Percentiles rank a stretch among this genome's conserved stretches.
Conservation (phyloP, 2,329 filamentous ascomycete species). For the Penicillium sp. region DNA sequence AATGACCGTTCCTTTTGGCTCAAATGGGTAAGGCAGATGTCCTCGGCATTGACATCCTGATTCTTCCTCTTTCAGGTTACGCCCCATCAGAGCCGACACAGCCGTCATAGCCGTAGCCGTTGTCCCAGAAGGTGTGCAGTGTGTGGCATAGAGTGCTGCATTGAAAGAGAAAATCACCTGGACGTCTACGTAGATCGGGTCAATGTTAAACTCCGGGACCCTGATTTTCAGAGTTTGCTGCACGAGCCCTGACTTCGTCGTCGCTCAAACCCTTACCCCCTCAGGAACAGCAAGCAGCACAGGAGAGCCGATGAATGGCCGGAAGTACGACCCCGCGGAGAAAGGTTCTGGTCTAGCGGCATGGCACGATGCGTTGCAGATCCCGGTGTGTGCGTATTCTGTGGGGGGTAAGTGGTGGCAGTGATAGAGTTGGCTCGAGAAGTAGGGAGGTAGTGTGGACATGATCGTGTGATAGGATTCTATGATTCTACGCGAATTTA, state of each 20-base stretch:
- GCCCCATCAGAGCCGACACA: too few relatives aligned
- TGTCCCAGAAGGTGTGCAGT: too few relatives aligned
- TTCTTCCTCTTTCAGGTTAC: too few relatives aligned
- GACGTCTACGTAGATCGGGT: background rate
- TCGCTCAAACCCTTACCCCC: background rate
- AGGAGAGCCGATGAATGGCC: background rate
- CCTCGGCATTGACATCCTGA: too few relatives aligned
- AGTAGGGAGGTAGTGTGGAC: background rate
- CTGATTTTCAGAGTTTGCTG: constrained; percentile 18
- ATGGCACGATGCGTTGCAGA: background rate
- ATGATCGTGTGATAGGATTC: background rate
- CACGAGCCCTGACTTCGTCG: constrained; percentile 4
- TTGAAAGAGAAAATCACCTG: too few relatives aligned
- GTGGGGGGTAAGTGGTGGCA: background rate
- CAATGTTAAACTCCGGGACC: background rate
- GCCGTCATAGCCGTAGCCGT: too few relatives aligned
- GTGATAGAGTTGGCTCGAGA: background rate
- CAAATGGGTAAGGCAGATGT: too few relatives aligned
- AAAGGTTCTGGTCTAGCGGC: background rate
- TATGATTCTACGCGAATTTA: too few relatives aligned
- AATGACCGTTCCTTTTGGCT: background rate
- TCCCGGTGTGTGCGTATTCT: background rate
- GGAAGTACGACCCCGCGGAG: constrained; percentile 7
- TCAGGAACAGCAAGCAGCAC: background rate
- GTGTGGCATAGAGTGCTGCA: too few relatives aligned